These are phyloP conservation scores for Candida anutae DNA, from an alignment of 1,139 yeast genomes.

Conservation along the genomic window DNA sequence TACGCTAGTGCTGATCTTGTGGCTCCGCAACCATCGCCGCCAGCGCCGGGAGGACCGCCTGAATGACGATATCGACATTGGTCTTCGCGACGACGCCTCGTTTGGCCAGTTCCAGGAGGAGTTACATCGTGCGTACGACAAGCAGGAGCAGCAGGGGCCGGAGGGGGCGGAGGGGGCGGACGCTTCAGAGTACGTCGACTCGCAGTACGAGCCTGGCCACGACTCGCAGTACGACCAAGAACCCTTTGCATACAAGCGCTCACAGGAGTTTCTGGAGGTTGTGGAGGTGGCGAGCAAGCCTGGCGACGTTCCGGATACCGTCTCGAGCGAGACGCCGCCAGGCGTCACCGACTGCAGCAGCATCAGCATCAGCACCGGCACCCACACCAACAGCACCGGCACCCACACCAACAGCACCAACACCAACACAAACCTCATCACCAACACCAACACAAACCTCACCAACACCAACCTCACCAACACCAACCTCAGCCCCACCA, in stretches of 20 bases:
- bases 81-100: slow-evolving; percentile 30
- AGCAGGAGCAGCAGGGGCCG: no score
- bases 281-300: not conserved
- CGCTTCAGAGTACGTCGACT: not conserved
- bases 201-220: no score
- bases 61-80: slow-evolving; percentile 28
- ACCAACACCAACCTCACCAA: not conserved
- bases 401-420: not conserved
- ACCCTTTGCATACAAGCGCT: not conserved
- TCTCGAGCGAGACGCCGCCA: not conserved
- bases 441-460: not conserved
- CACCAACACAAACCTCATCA: not conserved
- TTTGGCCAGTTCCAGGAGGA: slow-evolving; percentile 33
- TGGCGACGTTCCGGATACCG: not conserved
- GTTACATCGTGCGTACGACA: slow-evolving; percentile 19
- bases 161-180: no score
- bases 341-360: no score
- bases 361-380: not conserved
- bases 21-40: slow-evolving; percentile 25
- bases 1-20: slow-evolving; percentile 12
- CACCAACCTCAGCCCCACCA: not conserved
- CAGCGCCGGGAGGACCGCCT: slow-evolving; percentile 26
- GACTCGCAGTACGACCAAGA: not conserved
- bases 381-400: not conserved
- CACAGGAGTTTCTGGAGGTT: not conserved